Base-by-base conservation (phyloP, 202 grass and related monocot species). In the Elaeis oleifera region DNA sequence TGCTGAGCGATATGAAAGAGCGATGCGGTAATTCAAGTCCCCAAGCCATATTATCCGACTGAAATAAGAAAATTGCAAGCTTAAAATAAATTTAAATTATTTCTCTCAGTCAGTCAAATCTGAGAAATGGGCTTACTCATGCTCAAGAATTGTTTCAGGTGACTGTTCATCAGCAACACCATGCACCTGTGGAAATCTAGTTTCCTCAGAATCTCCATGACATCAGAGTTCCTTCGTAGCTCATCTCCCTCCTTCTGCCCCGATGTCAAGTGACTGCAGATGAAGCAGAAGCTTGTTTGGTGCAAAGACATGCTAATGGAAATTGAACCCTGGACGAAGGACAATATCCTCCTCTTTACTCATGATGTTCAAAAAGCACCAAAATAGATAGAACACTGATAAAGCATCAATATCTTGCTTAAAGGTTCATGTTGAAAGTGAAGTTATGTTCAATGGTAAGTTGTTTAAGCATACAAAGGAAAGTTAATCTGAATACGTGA, bases 271-370 rank as follows among this genome's bases (percentile, higher is more conserved):
- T 67, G 64, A 50, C 64, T 67, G 25, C 64, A 67, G 50, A 67
- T 67, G 64, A 67, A 67, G 64, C 64, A 67, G 64, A 67, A 67
- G 51, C 50, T 67, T 53, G 64, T 67, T 54, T 67, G 49, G 64
- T 67, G 64, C 50, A 67, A 67, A 18, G 64, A 67, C 64, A 67
- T 67, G 23, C 64, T 67, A 28, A 67, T 53, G 5, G 64, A 54
- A 28, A 67, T 67, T 1, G 64, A 67, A 18, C 64, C 64, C 64
- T 67, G 64, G 50, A 67, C 27, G 32, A 67, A 54, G 24, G 50
- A 67, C 26, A 44, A 44, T 3, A 9, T 44, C 2, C 36, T 44
- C 11, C 36, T 13, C 36, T 13, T 44, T 44, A 44, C 36, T 44
- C 36, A 44, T 13, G 36, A 44, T 44, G 7, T 44, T 13, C 36